phyloP scores from a whole-genome alignment of 768 basidiomycete species.

The Lyophyllum semitale region DNA sequence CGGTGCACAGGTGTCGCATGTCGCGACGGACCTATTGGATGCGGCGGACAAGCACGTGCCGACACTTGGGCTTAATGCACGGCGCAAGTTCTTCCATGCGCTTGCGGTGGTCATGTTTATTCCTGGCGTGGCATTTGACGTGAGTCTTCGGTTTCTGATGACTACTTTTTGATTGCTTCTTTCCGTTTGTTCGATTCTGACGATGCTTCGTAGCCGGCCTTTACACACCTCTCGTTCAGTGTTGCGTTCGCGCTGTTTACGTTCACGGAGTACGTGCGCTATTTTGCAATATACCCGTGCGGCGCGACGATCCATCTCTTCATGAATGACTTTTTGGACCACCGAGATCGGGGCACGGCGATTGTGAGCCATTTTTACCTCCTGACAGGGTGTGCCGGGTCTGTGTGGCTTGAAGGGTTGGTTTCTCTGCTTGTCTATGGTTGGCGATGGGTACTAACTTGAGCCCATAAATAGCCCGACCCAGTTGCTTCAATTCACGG shows the following conservation, averaged over 20 bases:
- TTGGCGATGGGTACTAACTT: slow-evolving; percentile 1
- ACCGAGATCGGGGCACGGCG: slow-evolving; percentile 92
- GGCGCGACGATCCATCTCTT: slow-evolving; percentile 93
- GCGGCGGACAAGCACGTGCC: slow-evolving; percentile 91
- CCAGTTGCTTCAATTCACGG: slow-evolving; percentile 66
- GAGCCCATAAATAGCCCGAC: slow-evolving; percentile 35
- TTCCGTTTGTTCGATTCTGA: slow-evolving; percentile 6
- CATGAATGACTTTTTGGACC: slow-evolving; percentile 96
- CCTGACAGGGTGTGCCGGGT: slow-evolving; percentile 91
- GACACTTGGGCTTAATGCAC: slow-evolving; percentile 85
- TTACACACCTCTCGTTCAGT: slow-evolving; percentile 93
- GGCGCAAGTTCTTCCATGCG: slow-evolving; percentile 96
- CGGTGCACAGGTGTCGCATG: slow-evolving; percentile 53
- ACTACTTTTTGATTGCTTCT: slow-evolving; percentile 7
- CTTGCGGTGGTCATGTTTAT: slow-evolving; percentile 96
- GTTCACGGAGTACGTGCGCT: slow-evolving; percentile 96
- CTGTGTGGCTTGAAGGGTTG: slow-evolving; percentile 94
- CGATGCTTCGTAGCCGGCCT: slow-evolving; percentile 72
- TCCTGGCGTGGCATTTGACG: slow-evolving; percentile 91
- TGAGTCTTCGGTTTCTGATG: slow-evolving; percentile 43
- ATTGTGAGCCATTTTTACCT: slow-evolving; percentile 98
- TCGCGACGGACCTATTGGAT: slow-evolving; percentile 71
- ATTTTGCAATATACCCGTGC: slow-evolving; percentile 97
- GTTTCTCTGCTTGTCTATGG: slow-evolving; percentile 26
- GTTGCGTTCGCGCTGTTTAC: slow-evolving; percentile 93